Evolutionary conservation across 2,329 filamentous ascomycete genomes (phyloP), one percentile per base, ranked within the genome.

Genomic region (Bipolaris bicolor): DNA sequence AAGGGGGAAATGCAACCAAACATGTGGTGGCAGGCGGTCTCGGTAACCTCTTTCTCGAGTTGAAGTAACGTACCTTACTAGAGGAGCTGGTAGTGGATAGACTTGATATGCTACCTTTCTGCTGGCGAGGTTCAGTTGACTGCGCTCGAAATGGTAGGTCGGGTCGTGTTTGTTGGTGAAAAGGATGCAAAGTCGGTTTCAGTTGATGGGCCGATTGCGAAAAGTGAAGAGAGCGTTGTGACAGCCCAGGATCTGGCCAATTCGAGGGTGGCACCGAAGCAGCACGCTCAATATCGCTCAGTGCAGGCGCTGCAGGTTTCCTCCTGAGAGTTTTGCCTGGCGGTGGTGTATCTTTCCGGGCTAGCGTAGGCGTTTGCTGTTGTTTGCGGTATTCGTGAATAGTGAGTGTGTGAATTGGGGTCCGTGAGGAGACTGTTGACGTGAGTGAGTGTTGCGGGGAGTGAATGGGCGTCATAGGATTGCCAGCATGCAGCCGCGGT

Each of bases 331-430:
- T 69, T 57, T 67, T 76, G 40, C 71, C 70, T n/a, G 63, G 54
- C 37, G 71, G 69, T 37, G 71, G 69, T 13, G 72, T 69, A 11
- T 58, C 65, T 13, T 67, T 61, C 36, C 66, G 67, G 39, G 68
- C 63, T n/a, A 40, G 45, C 26, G 45, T 65, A 6, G 76, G 73
- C 45, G 72, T 72, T 36, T 69, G 64, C 49, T 76, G 73, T 61
- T 74, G 74, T 56, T 73, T 75, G 55, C 76, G 74, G 53, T 77
- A 78, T 55, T 77, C 74, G 66, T 76, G 76, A 18, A 78, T 64
- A 20, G 76, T 70, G n/a, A 78, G 65, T 3, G 68, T 64, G 43
- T 75, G 74, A 18, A 73, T 39, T 4, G 73, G 71, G 33, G 71
- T 71, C 22, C 70, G 70, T 5, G 72, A 67, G 29, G 72, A 71